Percentiles rank a stretch among this genome's conserved stretches.
phyloP scores from a whole-genome alignment of 495 filamentous ascomycete genomes.

The Cryomyces minteri region DNA sequence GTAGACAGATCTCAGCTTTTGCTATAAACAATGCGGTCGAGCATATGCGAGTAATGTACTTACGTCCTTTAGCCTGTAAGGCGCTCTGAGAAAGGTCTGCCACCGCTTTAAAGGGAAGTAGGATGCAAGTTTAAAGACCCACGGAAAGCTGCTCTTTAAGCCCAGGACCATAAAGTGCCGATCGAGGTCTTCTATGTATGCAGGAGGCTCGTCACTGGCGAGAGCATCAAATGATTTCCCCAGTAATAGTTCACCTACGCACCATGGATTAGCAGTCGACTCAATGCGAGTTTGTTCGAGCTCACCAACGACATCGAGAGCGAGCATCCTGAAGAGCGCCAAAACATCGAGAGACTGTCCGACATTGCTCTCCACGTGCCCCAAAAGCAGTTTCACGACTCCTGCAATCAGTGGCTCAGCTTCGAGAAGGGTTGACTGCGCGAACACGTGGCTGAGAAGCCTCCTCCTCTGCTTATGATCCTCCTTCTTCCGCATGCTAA shows the following conservation, averaged over 20 bases:
- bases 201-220: neutral
- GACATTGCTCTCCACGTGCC: neutral
- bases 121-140: neutral
- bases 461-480: neutral
- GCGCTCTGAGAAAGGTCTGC: too few species aligned
- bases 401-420: neutral
- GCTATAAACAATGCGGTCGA: too few species aligned
- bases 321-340: neutral
- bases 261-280: neutral
- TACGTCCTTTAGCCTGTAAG: too few species aligned
- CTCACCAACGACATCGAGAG: neutral
- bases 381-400: neutral
- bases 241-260: neutral
- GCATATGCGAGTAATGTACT: too few species aligned
- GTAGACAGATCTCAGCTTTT: neutral
- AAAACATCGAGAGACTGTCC: neutral
- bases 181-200: conserved; percentile 1
- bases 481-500: neutral
- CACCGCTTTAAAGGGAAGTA: neutral
- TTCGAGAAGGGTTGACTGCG: neutral
- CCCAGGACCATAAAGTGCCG: neutral
- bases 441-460: neutral
- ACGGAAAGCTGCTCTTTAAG: neutral
- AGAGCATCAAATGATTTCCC: conserved; percentile 1
- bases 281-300: neutral